Evolutionary conservation across 768 basidiomycete genomes (phyloP).

Genomic region (Russula dissimulans): DNA sequence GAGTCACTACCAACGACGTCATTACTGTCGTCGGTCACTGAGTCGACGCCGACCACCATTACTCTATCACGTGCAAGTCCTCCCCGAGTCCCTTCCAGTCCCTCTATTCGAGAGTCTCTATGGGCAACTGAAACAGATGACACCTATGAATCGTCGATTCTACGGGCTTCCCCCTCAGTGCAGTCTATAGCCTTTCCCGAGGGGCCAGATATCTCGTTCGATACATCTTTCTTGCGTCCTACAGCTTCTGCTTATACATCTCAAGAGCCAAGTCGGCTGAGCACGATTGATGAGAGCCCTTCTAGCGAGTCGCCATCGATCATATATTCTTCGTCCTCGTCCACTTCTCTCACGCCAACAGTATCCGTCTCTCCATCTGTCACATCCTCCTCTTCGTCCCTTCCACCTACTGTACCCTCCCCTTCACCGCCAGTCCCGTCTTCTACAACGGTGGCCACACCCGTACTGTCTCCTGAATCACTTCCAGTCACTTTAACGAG

Average conservation of each 20-base stretch:
- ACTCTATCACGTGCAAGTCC: conserved; percentile 16
- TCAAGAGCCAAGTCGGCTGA: conserved; percentile 12
- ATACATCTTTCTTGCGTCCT: conserved; percentile 66
- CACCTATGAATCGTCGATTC: conserved; percentile 71
- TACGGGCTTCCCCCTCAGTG: conserved; percentile 61
- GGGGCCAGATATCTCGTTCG: conserved; percentile 53
- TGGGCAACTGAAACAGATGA: conserved; percentile 60
- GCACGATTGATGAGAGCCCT: conserved; percentile 20
- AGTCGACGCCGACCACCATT: conserved; percentile 16
- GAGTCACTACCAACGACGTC: conserved; percentile 22
- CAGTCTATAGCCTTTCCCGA: conserved; percentile 46
- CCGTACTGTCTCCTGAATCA: conserved; percentile 12
- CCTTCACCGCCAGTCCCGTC: conserved; percentile 26
- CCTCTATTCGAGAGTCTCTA: conserved; percentile 34
- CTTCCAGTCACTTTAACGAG: conserved; percentile 26
- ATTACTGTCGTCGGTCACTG: conserved; percentile 10
- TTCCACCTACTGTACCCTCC: conserved; percentile 24
- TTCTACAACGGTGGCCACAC: conserved; percentile 16
- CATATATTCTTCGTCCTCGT: conserved; percentile 31
- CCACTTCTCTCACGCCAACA: conserved; percentile 34
- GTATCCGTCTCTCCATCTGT: conserved; percentile 23
- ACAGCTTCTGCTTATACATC: conserved; percentile 33
- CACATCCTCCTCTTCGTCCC: conserved; percentile 27
- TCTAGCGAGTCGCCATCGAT: conserved; percentile 24
- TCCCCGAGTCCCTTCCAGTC: conserved; percentile 25